Conservation (phyloP, 2,329 filamentous ascomycete species). For the Akanthomyces uredinophilus region DNA sequence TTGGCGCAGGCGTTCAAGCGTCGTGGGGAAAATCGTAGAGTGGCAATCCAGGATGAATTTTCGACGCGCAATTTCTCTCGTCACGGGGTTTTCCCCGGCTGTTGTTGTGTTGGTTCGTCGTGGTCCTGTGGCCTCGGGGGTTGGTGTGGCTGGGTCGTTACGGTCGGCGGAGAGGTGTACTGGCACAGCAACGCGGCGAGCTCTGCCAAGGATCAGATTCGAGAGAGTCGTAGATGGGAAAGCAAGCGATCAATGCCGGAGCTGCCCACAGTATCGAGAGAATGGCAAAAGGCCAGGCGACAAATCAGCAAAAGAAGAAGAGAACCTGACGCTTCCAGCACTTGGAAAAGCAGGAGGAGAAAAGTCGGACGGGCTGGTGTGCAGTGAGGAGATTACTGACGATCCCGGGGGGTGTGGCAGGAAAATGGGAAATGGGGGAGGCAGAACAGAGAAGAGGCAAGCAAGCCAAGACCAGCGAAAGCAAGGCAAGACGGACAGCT, state of each 20-base stretch:
- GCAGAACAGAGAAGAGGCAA: not conserved
- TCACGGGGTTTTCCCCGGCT: not conserved
- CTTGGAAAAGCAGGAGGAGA: constrained; percentile 1
- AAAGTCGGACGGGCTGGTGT: not conserved
- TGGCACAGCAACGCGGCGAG: constrained; percentile 10
- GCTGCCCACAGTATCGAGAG: not conserved
- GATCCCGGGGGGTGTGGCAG: constrained; percentile 10
- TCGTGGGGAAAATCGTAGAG: not conserved
- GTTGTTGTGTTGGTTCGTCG: not conserved
- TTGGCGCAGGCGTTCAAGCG: not conserved
- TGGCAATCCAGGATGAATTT: not conserved
- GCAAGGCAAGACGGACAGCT: not conserved
- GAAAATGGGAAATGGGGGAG: not conserved
- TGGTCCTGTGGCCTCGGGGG: not conserved
- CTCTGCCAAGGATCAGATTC: not conserved
- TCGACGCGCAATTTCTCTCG: not conserved
- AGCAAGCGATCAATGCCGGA: not conserved
- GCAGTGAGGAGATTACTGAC: constrained; percentile 10
- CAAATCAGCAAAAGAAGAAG: constrained; percentile 1
- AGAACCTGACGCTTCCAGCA: not conserved
- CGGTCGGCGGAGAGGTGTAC: not conserved
- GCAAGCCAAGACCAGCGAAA: not conserved
- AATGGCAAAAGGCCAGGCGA: not conserved
- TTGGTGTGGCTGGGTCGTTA: not conserved
- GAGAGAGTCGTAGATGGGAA: not conserved